Base-by-base conservation (phyloP, 257 asterid species). In the Galeopsis tetrahit region DNA sequence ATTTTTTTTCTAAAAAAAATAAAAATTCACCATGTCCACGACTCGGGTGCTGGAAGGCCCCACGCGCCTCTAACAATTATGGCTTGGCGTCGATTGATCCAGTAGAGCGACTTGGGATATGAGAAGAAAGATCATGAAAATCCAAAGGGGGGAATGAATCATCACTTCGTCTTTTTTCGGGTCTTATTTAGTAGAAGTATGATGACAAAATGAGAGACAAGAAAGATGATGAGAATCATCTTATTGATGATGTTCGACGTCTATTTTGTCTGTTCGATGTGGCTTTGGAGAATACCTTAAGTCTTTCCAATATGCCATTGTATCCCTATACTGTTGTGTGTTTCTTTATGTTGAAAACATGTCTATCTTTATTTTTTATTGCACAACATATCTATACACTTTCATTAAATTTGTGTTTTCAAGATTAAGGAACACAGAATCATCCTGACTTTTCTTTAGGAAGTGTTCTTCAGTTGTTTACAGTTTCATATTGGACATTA, bases 301-400 rank as follows among this genome's bases (percentile, higher is more conserved):
- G 92, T 81, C 71, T 86, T 90, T 78, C 86, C 92, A 17, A 85
- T 95, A 77, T 92, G 98, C 82, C 99, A 95, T 58, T 95, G 99
- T 94, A 94, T 94, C 99, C 97, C 36, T 61, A 56, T 51, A 43
- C 63, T 56, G 44, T 77, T 43, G 51, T 34, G 46, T 75, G 13
- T 36, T 75, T 69, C 7, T 34, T 28, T 42, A 34, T 28, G 49
- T 49, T 55, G 76, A 21, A 32, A 5, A 58, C 11, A n/a, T 33
- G 68, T 63, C 61, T 70, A 33, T 21, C 61, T 53, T 43, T 61
- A 13, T 52, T 31, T 63, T 10, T 21, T 40, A 4, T 55, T 57
- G 64, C 38, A 35, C 51, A 31, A 43, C 11, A 28, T n/a, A 48
- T 21, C 62, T 17, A 31, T 59, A 51, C 48, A 35, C 63, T 52